Percentiles rank a stretch among this genome's conserved stretches.
Conservation (phyloP, 1,284 basidiomycete genomes). For the Veloporphyrellus conicus region DNA sequence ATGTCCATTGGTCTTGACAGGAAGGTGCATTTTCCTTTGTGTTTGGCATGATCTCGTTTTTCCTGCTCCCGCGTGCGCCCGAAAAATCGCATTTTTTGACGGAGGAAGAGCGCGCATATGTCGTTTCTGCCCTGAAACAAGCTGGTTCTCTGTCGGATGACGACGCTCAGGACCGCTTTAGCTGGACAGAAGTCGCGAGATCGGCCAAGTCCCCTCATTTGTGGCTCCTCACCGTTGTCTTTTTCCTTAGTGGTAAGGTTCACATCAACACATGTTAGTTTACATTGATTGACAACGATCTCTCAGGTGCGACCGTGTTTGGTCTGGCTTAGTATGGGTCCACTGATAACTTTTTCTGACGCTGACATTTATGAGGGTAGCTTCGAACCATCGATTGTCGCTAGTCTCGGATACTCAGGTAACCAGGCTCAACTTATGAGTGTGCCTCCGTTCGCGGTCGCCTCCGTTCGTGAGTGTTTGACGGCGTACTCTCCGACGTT, state of each 20-base stretch:
- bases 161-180: conserved; percentile 33
- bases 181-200: conserved; percentile 36
- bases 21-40: conserved; percentile 51
- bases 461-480: conserved; percentile 37
- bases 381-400: conserved; percentile 53
- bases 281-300: conserved; percentile 12
- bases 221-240: conserved; percentile 15
- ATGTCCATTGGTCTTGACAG: conserved; percentile 17
- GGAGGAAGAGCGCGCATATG: conserved; percentile 2
- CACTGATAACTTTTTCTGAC: background rate
- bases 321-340: conserved; percentile 34
- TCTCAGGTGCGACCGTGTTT: conserved; percentile 38
- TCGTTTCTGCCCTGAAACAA: conserved; percentile 18
- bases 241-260: conserved; percentile 30
- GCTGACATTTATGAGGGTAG: conserved; percentile 25
- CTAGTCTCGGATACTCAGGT: conserved; percentile 42
- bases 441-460: conserved; percentile 44
- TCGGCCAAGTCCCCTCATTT: conserved; percentile 39
- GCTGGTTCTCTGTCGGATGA: conserved; percentile 36
- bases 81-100: conserved; percentile 40
- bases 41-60: conserved; percentile 46
- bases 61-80: conserved; percentile 51
- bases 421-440: conserved; percentile 47
- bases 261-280: too few relatives aligned
- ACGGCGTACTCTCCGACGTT: background rate